phyloP scores from a whole-genome alignment of 2,329 filamentous ascomycete genomes.

The Fusarium concolor region DNA sequence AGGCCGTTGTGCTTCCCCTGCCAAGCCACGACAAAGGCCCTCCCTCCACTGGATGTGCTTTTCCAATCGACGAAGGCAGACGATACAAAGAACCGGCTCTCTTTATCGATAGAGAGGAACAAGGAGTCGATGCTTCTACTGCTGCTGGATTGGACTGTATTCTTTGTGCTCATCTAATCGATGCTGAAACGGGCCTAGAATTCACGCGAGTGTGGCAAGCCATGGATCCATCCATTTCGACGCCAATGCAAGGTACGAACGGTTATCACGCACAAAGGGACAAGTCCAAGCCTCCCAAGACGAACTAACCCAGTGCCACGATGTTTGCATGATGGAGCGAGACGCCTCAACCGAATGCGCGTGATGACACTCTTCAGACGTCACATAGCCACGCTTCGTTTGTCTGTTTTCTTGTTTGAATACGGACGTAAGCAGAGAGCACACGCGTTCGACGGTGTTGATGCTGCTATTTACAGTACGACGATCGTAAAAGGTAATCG shows the following conservation, averaged over 20 bases:
- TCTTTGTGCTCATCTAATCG: slow-evolving; percentile 31
- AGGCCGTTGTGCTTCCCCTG: slow-evolving; percentile 36
- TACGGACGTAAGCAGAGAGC: slow-evolving; percentile 6
- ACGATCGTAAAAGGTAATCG: slow-evolving; percentile 26
- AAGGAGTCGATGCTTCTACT: neutral
- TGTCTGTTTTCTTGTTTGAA: neutral
- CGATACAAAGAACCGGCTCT: slow-evolving; percentile 17
- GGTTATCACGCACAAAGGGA: slow-evolving; percentile 33
- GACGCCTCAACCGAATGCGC: slow-evolving; percentile 31
- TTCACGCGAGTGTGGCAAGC: slow-evolving; percentile 30
- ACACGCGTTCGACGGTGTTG: slow-evolving; percentile 20
- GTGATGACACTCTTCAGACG: slow-evolving; percentile 14
- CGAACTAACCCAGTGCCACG: slow-evolving; percentile 5
- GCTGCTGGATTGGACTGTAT: slow-evolving; percentile 33
- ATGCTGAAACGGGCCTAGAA: slow-evolving; percentile 30
- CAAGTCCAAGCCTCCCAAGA: slow-evolving; percentile 3
- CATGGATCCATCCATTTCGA: slow-evolving; percentile 1
- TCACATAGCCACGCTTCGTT: slow-evolving; percentile 15
- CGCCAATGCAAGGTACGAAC: slow-evolving; percentile 43
- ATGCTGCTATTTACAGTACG: slow-evolving; percentile 28
- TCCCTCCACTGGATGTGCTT: slow-evolving; percentile 9
- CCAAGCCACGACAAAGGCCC: slow-evolving; percentile 35
- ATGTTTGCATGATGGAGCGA: slow-evolving; percentile 34
- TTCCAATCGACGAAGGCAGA: slow-evolving; percentile 4
- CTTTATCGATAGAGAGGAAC: slow-evolving; percentile 31